phyloP scores from a whole-genome alignment of 768 basidiomycete genomes.

The Phlegmacium glaucopus region DNA sequence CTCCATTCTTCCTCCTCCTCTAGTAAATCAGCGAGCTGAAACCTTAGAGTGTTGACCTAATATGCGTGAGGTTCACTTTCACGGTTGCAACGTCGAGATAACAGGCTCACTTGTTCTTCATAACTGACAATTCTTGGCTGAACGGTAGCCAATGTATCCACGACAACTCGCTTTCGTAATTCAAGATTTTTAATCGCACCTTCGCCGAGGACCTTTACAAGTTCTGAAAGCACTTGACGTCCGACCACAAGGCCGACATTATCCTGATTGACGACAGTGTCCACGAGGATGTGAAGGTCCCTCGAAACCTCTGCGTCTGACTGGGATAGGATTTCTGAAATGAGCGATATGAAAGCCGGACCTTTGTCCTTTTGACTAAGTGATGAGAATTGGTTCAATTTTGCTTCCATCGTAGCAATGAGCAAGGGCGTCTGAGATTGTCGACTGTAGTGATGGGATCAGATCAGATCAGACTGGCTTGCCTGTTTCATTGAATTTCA shows the following conservation, averaged over 20 bases:
- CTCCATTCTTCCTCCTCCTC: conserved; percentile 93
- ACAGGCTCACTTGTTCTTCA: conserved; percentile 79
- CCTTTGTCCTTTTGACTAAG: conserved; percentile 86
- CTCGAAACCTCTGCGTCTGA: conserved; percentile 41
- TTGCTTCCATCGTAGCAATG: conserved; percentile 51
- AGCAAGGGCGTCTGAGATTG: too few relatives aligned
- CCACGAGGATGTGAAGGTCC: conserved; percentile 71
- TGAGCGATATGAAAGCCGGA: conserved; percentile 64
- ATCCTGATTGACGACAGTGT: conserved; percentile 81
- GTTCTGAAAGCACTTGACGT: conserved; percentile 81
- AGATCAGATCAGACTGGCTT: conserved; percentile 7
- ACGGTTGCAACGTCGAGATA: neutral
- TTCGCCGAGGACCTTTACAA: conserved; percentile 66
- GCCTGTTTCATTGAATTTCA: too few relatives aligned
- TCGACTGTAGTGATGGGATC: too few relatives aligned
- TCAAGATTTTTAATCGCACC: conserved; percentile 52
- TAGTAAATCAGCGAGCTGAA: conserved; percentile 87
- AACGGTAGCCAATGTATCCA: conserved; percentile 66
- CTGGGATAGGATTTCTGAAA: conserved; percentile 61
- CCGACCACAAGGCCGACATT: conserved; percentile 82
- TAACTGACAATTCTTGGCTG: conserved; percentile 85
- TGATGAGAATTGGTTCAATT: conserved; percentile 56
- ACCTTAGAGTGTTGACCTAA: conserved; percentile 80
- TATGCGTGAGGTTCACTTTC: neutral
- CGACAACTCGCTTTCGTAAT: conserved; percentile 66